A percentile compares a stretch with the other conserved stretches of the same genome.
phyloP scores from a whole-genome alignment of 1,139 yeast genomes.

The Candida tunisiensis region DNA sequence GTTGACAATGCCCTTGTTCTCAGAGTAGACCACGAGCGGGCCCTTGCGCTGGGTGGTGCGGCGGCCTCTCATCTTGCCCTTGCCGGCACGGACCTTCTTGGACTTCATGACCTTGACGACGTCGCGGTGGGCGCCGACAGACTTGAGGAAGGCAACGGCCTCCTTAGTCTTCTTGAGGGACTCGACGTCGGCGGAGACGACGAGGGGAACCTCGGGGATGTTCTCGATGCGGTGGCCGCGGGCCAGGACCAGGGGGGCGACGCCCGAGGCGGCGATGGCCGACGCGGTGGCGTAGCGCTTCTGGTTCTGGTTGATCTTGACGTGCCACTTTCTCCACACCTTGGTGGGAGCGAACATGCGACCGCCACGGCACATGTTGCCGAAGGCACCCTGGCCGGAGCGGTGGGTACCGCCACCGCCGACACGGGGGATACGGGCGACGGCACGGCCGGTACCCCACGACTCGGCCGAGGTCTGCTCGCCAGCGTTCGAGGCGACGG shows the following conservation, averaged over 20 bases:
- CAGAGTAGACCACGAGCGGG: slow-evolving; percentile 95
- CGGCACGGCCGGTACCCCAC: slow-evolving; percentile 99
- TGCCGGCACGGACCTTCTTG: slow-evolving; percentile 99
- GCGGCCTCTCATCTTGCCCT: slow-evolving; percentile 99
- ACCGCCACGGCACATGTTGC: slow-evolving; percentile 99
- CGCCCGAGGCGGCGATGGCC: slow-evolving; percentile 98
- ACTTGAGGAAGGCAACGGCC: slow-evolving; percentile 96
- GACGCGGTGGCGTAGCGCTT: slow-evolving; percentile 99
- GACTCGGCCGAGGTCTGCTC: slow-evolving; percentile 99
- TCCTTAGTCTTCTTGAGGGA: slow-evolving; percentile 94
- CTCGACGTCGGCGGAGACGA: slow-evolving; percentile 88
- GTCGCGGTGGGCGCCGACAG: slow-evolving; percentile 98
- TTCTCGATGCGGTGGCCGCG: slow-evolving; percentile 99
- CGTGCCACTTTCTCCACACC: slow-evolving; percentile 99
- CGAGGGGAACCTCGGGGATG: slow-evolving; percentile 97
- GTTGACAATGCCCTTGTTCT: slow-evolving; percentile 95
- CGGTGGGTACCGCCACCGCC: slow-evolving; percentile 99
- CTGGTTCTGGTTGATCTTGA: slow-evolving; percentile 99
- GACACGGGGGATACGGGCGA: slow-evolving; percentile 99
- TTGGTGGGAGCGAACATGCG: slow-evolving; percentile 99
- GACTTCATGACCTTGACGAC: slow-evolving; percentile 97
- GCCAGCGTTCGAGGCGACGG: slow-evolving; percentile 98
- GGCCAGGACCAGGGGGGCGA: slow-evolving; percentile 95
- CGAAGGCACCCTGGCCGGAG: slow-evolving; percentile 99
- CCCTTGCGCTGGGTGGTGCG: slow-evolving; percentile 99